These are phyloP conservation scores for Fraxinus greggii DNA, from an alignment of 305 asterid genomes.

Conservation along the genomic window DNA sequence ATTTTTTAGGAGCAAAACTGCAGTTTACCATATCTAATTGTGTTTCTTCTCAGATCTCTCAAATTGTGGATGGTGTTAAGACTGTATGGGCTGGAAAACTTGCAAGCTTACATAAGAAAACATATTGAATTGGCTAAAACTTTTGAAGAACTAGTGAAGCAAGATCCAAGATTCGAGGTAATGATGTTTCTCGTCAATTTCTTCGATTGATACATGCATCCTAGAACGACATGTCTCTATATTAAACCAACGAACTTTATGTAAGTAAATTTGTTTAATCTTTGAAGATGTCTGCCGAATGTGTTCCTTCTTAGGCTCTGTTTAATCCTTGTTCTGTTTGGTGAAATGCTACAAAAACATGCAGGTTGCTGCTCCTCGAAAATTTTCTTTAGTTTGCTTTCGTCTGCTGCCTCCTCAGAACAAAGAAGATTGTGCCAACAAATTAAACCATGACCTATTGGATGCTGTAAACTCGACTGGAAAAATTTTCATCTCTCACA, in stretches of 20 bases:
- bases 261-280: not conserved
- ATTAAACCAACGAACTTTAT: not conserved
- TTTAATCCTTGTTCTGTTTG: not conserved
- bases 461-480: slow-evolving; percentile 83
- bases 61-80: slow-evolving; percentile 94
- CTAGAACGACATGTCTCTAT: not conserved
- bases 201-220: not conserved
- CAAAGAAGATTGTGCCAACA: slow-evolving; percentile 46
- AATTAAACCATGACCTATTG: slow-evolving; percentile 59
- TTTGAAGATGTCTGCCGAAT: not conserved
- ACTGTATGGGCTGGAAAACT: slow-evolving; percentile 83
- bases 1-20: slow-evolving; percentile 2
- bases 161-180: slow-evolving; percentile 86
- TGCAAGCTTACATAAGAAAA: slow-evolving; percentile 80
- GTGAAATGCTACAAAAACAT: not conserved
- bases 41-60: slow-evolving; percentile 59
- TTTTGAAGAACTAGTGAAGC: slow-evolving; percentile 68
- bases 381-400: slow-evolving; percentile 79
- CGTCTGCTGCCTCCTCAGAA: slow-evolving; percentile 50
- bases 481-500: slow-evolving; percentile 78
- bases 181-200: slow-evolving; percentile 1
- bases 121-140: slow-evolving; percentile 66
- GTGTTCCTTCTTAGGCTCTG: not conserved
- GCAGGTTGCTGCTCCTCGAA: slow-evolving; percentile 76
- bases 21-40: not conserved